A percentile compares a stretch with the other conserved stretches of the same genome.
Conservation (phyloP, 2,329 filamentous ascomycete genomes). For the Polychaeton citri region DNA sequence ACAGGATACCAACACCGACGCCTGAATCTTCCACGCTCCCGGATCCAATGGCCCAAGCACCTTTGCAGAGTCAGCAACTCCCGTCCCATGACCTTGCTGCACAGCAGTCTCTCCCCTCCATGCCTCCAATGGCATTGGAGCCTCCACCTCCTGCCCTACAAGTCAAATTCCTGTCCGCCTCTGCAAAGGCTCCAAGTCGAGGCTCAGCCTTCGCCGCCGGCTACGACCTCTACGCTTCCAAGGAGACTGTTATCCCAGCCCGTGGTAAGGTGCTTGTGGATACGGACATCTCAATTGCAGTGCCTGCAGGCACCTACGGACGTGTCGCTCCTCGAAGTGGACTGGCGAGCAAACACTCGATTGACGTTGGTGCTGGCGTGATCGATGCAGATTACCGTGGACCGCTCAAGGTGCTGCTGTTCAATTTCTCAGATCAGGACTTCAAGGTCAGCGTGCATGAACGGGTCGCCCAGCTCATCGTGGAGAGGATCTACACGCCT, state of each 20-base stretch:
- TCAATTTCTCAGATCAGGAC: slow-evolving; percentile 77
- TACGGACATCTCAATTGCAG: slow-evolving; percentile 82
- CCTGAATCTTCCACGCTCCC: slow-evolving; percentile 12
- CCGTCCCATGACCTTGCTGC: slow-evolving; percentile 4
- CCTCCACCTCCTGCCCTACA: slow-evolving; percentile 49
- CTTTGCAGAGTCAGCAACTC: slow-evolving; percentile 1
- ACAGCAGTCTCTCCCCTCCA: slow-evolving; percentile 10
- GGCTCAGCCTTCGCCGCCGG: slow-evolving; percentile 84
- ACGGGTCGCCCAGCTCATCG: slow-evolving; percentile 80
- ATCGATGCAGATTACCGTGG: slow-evolving; percentile 97
- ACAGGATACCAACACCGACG: slow-evolving; percentile 20
- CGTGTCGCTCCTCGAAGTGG: slow-evolving; percentile 84
- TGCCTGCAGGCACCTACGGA: slow-evolving; percentile 84
- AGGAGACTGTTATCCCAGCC: slow-evolving; percentile 61
- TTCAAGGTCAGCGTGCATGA: slow-evolving; percentile 76
- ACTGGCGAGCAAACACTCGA: slow-evolving; percentile 81
- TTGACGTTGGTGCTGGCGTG: slow-evolving; percentile 89
- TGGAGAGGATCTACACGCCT: slow-evolving; percentile 86
- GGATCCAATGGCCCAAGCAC: slow-evolving; percentile 10
- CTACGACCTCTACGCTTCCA: slow-evolving; percentile 76
- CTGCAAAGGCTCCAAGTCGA: slow-evolving; percentile 71
- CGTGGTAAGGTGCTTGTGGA: slow-evolving; percentile 76
- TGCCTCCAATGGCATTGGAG: slow-evolving; percentile 20
- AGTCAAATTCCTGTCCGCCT: slow-evolving; percentile 75
- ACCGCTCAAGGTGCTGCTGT: slow-evolving; percentile 84